Percentiles rank a stretch among this genome's conserved stretches.
Evolutionary conservation across 805 yeast genomes (phyloP).

Genomic region (Wickerhamiella sergipiensis): DNA sequence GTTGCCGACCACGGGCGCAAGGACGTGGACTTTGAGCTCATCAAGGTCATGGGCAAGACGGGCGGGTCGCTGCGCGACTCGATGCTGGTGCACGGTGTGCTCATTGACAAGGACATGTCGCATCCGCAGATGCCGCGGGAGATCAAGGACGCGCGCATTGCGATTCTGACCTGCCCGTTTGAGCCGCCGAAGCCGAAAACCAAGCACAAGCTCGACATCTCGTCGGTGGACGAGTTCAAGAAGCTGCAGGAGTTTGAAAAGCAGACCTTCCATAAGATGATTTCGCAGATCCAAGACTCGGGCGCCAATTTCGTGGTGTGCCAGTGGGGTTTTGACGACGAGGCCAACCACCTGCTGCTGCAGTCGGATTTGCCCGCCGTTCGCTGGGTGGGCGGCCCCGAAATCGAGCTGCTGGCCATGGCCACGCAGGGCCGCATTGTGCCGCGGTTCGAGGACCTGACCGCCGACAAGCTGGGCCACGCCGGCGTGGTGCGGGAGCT

Average conservation of each 20-base stretch:
- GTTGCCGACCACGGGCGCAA: slow-evolving; percentile 86
- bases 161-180: slow-evolving; percentile 94
- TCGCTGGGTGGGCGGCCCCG: slow-evolving; percentile 99
- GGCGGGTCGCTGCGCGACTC: slow-evolving; percentile 91
- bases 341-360: slow-evolving; percentile 83
- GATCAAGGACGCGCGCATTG: slow-evolving; percentile 69
- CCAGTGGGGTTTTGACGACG: slow-evolving; percentile 99
- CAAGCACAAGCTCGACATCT: slow-evolving; percentile 88
- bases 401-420: slow-evolving; percentile 86
- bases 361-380: slow-evolving; percentile 88
- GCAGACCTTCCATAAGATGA: slow-evolving; percentile 83
- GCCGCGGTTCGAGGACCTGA: slow-evolving; percentile 88
- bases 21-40: slow-evolving; percentile 94
- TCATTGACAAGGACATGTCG: slow-evolving; percentile 90
- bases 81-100: slow-evolving; percentile 73
- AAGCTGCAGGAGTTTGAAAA: slow-evolving; percentile 86
- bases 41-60: slow-evolving; percentile 87
- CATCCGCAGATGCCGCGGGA: slow-evolving; percentile 96
- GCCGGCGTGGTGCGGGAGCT: slow-evolving; percentile 80
- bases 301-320: slow-evolving; percentile 96
- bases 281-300: slow-evolving; percentile 63
- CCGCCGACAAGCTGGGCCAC: slow-evolving; percentile 66
- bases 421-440: slow-evolving; percentile 97
- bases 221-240: slow-evolving; percentile 86
- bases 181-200: slow-evolving; percentile 99